Evolutionary conservation across 1,139 yeast genomes (phyloP).

Genomic region (Meyerozyma guilliermondii): DNA sequence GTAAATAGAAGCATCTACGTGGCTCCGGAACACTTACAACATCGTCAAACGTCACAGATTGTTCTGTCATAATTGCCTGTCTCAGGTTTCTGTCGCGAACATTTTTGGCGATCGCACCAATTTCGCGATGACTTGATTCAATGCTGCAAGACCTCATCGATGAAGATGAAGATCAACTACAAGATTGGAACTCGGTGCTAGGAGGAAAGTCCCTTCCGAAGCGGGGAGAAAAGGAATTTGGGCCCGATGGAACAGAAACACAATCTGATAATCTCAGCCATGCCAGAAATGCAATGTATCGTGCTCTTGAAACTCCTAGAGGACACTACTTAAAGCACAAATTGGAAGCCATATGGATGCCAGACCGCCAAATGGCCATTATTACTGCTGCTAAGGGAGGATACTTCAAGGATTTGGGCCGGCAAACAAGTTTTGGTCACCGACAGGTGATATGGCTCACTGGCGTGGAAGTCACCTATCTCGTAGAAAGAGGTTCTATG

Average conservation of each 20-base stretch:
- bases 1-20: neutral
- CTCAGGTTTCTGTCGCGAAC: neutral
- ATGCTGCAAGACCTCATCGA: conserved; percentile 5
- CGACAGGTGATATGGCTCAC: conserved; percentile 44
- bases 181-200: conserved; percentile 58
- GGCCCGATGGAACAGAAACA: conserved; percentile 69
- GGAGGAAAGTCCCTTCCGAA: conserved; percentile 13
- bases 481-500: conserved; percentile 80
- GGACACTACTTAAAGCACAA: conserved; percentile 51
- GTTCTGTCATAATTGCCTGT: conserved; percentile 10
- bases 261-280: conserved; percentile 50
- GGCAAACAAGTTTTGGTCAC: conserved; percentile 24
- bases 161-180: conserved; percentile 42
- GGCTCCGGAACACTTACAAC: conserved; percentile 10
- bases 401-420: conserved; percentile 71
- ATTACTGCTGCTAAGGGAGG: conserved; percentile 66
- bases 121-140: conserved; percentile 1
- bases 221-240: conserved; percentile 83
- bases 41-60: conserved; percentile 13
- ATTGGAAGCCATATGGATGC: conserved; percentile 45
- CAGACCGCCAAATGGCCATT: conserved; percentile 33
- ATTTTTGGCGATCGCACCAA: neutral
- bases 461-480: conserved; percentile 68
- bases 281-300: conserved; percentile 69
- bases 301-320: conserved; percentile 56